These are phyloP conservation scores for Penstemon barbatus DNA, from an alignment of 257 asterid genomes.

Conservation along the genomic window DNA sequence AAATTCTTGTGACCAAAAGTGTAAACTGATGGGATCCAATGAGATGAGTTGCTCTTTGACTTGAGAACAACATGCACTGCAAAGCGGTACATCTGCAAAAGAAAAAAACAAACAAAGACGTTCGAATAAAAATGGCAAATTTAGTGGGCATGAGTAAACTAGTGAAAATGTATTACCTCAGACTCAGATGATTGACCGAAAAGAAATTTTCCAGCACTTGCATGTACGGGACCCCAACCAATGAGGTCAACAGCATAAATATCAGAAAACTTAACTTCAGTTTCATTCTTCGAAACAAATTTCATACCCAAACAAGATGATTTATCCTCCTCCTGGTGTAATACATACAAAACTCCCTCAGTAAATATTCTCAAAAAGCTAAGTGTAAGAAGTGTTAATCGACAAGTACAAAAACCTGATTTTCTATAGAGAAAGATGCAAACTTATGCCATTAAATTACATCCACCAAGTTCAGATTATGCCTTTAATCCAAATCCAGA, in stretches of 20 bases:
- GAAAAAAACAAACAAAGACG: conserved; percentile 26
- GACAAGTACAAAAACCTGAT: neutral
- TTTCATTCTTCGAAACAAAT: conserved; percentile 38
- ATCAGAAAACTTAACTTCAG: conserved; percentile 56
- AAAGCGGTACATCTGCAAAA: conserved; percentile 80
- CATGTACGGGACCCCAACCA: conserved; percentile 55
- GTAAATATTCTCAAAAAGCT: conserved; percentile 14
- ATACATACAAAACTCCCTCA: conserved; percentile 19
- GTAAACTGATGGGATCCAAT: conserved; percentile 59
- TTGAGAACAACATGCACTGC: conserved; percentile 60
- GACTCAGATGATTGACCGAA: conserved; percentile 58
- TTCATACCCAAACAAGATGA: conserved; percentile 56
- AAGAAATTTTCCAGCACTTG: conserved; percentile 50
- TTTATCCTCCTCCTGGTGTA: conserved; percentile 52
- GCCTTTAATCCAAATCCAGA: neutral
- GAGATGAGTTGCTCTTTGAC: conserved; percentile 58
- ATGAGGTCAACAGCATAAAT: conserved; percentile 68
- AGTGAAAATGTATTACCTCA: conserved; percentile 55
- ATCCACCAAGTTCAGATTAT: conserved; percentile 4
- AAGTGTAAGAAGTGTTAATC: conserved; percentile 6
- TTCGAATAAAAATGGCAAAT: conserved; percentile 15
- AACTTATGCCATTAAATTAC: conserved; percentile 11
- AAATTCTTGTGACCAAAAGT: conserved; percentile 72
- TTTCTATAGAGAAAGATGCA: neutral
- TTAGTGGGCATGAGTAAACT: conserved; percentile 10